phyloP scores from a whole-genome alignment of 2,329 filamentous ascomycete species.

The Juglanconis juglandina region DNA sequence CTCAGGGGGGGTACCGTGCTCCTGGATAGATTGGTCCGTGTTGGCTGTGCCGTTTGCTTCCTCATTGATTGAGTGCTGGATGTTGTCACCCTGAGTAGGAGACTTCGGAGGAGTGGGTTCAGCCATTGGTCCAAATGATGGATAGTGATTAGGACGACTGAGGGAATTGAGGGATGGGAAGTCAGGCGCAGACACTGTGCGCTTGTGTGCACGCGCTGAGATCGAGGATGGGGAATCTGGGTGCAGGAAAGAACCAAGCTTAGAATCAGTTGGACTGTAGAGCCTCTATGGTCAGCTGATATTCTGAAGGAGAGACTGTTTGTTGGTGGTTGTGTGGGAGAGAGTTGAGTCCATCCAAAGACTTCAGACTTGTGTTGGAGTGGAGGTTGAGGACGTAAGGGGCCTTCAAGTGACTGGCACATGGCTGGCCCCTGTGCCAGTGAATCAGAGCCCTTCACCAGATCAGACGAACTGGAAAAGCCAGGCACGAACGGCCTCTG shows the following conservation, averaged over 20 bases:
- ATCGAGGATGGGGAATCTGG: conserved; percentile 20
- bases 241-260: conserved; percentile 16
- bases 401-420: neutral
- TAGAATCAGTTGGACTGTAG: conserved; percentile 12
- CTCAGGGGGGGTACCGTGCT: conserved; percentile 15
- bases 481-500: too few species aligned
- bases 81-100: conserved; percentile 21
- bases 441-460: neutral
- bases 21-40: conserved; percentile 18
- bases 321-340: neutral
- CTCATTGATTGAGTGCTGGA: conserved; percentile 18
- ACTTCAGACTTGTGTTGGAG: neutral
- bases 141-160: conserved; percentile 20
- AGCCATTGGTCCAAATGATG: conserved; percentile 23
- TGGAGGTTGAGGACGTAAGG: neutral
- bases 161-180: conserved; percentile 31
- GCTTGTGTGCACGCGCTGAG: conserved; percentile 39
- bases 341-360: neutral
- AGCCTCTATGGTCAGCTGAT: conserved; percentile 1
- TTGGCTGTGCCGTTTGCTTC: conserved; percentile 5
- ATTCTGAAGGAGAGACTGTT: neutral
- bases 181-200: conserved; percentile 48
- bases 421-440: neutral
- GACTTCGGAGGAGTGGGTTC: conserved; percentile 27
- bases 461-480: too few species aligned